Base-by-base conservation (phyloP, 202 grass and related monocot species). In the Zoysia matrella region DNA sequence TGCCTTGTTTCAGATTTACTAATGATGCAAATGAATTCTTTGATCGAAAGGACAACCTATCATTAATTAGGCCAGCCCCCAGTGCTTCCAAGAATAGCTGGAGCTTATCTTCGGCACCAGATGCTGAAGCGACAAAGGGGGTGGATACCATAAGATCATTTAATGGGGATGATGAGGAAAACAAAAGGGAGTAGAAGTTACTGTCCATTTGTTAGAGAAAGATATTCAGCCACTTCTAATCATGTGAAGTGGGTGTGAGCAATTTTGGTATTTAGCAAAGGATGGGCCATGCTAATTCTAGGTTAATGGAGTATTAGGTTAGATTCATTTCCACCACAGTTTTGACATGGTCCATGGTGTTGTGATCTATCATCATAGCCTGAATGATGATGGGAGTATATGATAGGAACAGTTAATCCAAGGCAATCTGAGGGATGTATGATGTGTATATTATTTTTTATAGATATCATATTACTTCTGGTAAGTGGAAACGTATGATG, bases 51-150 rank as follows among this genome's bases (percentile, higher is more conserved):
- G 90, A 98, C 42, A 93, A 78, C 76, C 76, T 94, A 7, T 91
- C 95, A 73, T 82, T 98, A 82, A 93, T 98, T 82, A 92, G 92
- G 72, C 92, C 90, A 81, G 91, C 93, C 12, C 85, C 93, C 8
- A 83, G 86, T 66, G 75, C 88, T 85, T 79, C 85, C 50, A 93
- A 95, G 74, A 92, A 93, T 71, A 73, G 73, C 6, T 76, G 86
- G 69, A 82, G 77, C 75, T 77, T 90, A 70, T 60, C 80, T 60
- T 84, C 90, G 8, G 60, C 81, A 55, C 77, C 77, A 47, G 93
- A 92, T 79, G 69, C 48, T 52, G 94, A 89, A 86, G 73, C 83
- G 75, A 72, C 82, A 43, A 78, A 75, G 70, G 84, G 16, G 60
- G 68, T 88, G 46, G 52, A 78, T 16, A 69, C 74, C 0, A 12